A percentile compares a stretch with the other conserved stretches of the same genome.
Conservation (phyloP, 768 basidiomycete species). For the Naganishia vaughanmartiniae region DNA sequence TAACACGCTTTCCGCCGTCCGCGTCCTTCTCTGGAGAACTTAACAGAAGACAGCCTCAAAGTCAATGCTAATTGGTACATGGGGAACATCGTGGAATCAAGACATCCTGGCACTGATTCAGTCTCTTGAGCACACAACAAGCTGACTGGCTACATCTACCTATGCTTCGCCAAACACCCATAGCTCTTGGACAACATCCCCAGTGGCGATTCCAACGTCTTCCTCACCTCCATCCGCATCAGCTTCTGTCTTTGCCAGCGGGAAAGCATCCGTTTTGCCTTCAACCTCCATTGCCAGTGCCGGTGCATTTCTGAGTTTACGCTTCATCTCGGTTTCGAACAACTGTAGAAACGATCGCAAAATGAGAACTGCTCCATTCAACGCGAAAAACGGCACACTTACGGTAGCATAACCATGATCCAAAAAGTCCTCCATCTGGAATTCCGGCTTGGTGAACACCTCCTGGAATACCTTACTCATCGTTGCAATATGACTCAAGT, state of each 20-base stretch:
- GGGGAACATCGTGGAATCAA: too few species aligned
- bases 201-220: conserved; percentile 27
- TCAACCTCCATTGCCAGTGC: conserved; percentile 54
- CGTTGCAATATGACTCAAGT: conserved; percentile 81
- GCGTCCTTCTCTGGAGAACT: too few species aligned
- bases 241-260: conserved; percentile 10
- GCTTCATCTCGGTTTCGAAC: conserved; percentile 75
- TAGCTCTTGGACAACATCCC: conserved; percentile 34
- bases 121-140: not conserved
- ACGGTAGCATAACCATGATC: conserved; percentile 64
- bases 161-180: conserved; percentile 32
- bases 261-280: conserved; percentile 30
- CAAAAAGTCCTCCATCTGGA: conserved; percentile 89
- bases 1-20: too few species aligned
- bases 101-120: not conserved
- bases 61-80: too few species aligned
- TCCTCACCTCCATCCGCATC: conserved; percentile 31
- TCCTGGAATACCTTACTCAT: conserved; percentile 80
- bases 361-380: not conserved
- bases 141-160: not conserved
- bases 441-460: conserved; percentile 86
- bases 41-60: too few species aligned
- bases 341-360: conserved; percentile 58
- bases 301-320: conserved; percentile 77
- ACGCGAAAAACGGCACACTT: conserved; percentile 36